A percentile compares a stretch with the other conserved stretches of the same genome.
Conservation (phyloP, 148 eudicot genomes). For the Pharnaceum exiguum region DNA sequence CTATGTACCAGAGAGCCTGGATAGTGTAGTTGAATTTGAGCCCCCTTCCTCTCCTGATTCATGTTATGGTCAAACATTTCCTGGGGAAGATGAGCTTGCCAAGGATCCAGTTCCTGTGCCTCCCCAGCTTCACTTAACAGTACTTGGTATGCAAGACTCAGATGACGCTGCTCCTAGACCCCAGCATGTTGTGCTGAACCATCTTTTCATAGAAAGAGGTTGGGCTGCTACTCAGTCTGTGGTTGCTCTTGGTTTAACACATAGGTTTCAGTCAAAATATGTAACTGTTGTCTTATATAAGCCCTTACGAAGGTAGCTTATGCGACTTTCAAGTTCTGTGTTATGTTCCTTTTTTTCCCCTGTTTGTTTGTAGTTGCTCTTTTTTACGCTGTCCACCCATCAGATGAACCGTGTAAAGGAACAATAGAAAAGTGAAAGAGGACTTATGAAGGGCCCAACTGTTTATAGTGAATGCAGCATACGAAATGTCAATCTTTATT, state of each 20-base stretch:
- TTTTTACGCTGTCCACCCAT: background rate
- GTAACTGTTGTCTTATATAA: slow-evolving; percentile 86
- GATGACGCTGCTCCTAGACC: slow-evolving; percentile 47
- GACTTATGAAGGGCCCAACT: slow-evolving; percentile 18
- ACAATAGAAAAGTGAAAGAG: background rate
- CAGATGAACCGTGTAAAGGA: slow-evolving; percentile 16
- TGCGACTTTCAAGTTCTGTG: background rate
- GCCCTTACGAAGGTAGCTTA: slow-evolving; percentile 56
- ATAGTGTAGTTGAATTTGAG: slow-evolving; percentile 71
- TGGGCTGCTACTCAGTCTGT: slow-evolving; percentile 60
- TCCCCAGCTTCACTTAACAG: slow-evolving; percentile 62
- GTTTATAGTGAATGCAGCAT: slow-evolving; percentile 14
- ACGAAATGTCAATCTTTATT: too few species aligned
- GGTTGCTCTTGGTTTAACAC: slow-evolving; percentile 82
- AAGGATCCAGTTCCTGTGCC: slow-evolving; percentile 78
- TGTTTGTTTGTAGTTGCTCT: background rate
- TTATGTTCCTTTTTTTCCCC: background rate
- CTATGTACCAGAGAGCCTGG: slow-evolving; percentile 69
- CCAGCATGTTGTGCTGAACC: slow-evolving; percentile 84
- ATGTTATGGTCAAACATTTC: slow-evolving; percentile 52
- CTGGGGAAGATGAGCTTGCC: slow-evolving; percentile 67
- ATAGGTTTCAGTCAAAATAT: slow-evolving; percentile 72
- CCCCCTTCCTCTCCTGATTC: slow-evolving; percentile 76
- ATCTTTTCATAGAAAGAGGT: slow-evolving; percentile 72
- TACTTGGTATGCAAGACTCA: slow-evolving; percentile 36